phyloP scores from a whole-genome alignment of 1,284 basidiomycete species.

The Ganoderma leucocontextum region DNA sequence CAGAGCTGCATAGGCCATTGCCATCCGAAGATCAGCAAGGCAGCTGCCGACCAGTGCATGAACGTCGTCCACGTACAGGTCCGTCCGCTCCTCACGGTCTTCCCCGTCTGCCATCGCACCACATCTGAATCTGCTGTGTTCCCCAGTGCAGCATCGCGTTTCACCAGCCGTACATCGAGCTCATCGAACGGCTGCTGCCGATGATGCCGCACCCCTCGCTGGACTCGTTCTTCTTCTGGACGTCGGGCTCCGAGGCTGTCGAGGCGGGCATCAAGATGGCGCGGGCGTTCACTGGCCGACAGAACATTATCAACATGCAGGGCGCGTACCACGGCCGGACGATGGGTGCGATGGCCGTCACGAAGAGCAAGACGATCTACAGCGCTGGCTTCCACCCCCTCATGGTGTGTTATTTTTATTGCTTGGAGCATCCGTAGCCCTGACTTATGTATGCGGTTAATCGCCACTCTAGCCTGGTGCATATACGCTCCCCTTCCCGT shows the following conservation, averaged over 20 bases:
- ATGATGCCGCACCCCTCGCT: slow-evolving; percentile 88
- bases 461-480: slow-evolving; percentile 73
- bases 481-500: slow-evolving; percentile 87
- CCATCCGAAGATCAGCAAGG: slow-evolving; percentile 86
- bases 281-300: slow-evolving; percentile 76
- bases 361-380: slow-evolving; percentile 92
- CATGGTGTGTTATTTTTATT: slow-evolving; percentile 65
- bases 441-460: not conserved
- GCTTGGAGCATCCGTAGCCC: not conserved
- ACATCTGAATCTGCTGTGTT: slow-evolving; percentile 1
- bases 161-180: slow-evolving; percentile 78
- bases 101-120: not conserved
- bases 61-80: slow-evolving; percentile 84
- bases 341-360: slow-evolving; percentile 88
- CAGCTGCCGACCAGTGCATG: slow-evolving; percentile 87
- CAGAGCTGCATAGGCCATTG: slow-evolving; percentile 70
- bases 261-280: slow-evolving; percentile 88
- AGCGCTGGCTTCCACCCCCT: slow-evolving; percentile 81
- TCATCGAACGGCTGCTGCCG: slow-evolving; percentile 82
- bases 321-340: slow-evolving; percentile 90
- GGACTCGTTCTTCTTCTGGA: slow-evolving; percentile 96
- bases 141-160: slow-evolving; percentile 82
- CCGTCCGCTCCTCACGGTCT: not conserved
- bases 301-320: slow-evolving; percentile 93
- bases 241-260: slow-evolving; percentile 92